Conservation (phyloP, 345 rosid species). For the Acer saccharum region DNA sequence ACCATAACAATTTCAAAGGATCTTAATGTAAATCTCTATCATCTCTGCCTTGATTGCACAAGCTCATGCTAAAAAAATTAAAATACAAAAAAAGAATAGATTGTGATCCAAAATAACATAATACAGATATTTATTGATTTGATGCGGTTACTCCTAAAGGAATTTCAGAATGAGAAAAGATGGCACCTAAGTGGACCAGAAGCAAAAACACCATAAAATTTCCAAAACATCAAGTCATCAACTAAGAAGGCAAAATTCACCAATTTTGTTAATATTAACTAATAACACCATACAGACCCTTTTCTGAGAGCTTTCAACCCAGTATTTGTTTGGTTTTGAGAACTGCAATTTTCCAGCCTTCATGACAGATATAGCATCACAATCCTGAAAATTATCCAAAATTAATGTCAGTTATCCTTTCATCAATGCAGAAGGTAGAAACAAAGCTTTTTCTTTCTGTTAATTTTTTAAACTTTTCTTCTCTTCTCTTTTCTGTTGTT, state of each 20-base stretch:
- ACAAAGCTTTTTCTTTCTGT: background rate
- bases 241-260: background rate
- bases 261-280: background rate
- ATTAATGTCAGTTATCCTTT: slow-evolving; percentile 14
- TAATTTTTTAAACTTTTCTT: background rate
- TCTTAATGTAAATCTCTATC: background rate
- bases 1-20: background rate
- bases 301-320: slow-evolving; percentile 84
- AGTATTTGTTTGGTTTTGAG: slow-evolving; percentile 72
- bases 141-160: background rate
- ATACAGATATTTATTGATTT: background rate
- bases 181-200: background rate
- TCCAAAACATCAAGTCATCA: slow-evolving; percentile 4
- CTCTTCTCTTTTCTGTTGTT: background rate
- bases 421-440: background rate
- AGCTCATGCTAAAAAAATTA: slow-evolving; percentile 1
- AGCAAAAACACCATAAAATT: background rate
- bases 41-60: slow-evolving; percentile 4
- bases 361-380: slow-evolving; percentile 63
- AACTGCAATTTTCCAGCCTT: slow-evolving; percentile 76
- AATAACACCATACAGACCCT: slow-evolving; percentile 49
- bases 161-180: background rate
- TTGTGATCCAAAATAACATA: background rate
- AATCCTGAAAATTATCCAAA: slow-evolving; percentile 45
- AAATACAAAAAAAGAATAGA: background rate